These are phyloP conservation scores for Aspergillus sp. DNA, from an alignment of 2,329 filamentous ascomycete genomes.

Conservation along the genomic window DNA sequence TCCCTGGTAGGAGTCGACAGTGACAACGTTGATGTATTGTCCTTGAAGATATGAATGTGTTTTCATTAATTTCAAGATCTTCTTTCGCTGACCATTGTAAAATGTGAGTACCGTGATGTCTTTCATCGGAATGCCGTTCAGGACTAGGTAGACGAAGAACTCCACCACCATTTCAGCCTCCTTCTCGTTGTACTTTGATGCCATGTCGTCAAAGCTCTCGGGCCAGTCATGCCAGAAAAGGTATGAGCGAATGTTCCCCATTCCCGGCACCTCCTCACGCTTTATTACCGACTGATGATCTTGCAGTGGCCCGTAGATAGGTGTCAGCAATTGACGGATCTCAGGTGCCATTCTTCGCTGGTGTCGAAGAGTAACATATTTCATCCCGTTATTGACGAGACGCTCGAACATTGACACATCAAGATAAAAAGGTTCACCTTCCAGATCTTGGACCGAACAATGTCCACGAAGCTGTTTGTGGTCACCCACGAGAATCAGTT, in stretches of 20 bases:
- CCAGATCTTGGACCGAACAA: conserved; percentile 62
- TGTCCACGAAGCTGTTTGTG: conserved; percentile 74
- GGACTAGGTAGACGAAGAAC: conserved; percentile 70
- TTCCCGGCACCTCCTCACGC: conserved; percentile 58
- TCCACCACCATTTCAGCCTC: conserved; percentile 76
- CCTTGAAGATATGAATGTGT: conserved; percentile 46
- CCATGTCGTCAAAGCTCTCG: conserved; percentile 63
- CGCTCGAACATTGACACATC: conserved; percentile 79
- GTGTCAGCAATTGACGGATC: conserved; percentile 59
- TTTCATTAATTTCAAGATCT: conserved; percentile 53
- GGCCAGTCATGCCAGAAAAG: conserved; percentile 66
- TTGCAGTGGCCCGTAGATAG: conserved; percentile 60
- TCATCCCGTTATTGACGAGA: conserved; percentile 64
- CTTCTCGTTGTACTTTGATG: conserved; percentile 66
- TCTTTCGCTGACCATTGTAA: conserved; percentile 78
- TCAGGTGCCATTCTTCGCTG: conserved; percentile 75
- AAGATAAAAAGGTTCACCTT: conserved; percentile 62
- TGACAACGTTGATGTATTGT: conserved; percentile 63
- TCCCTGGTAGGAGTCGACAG: conserved; percentile 86
- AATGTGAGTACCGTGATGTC: conserved; percentile 82
- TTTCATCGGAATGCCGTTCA: conserved; percentile 60
- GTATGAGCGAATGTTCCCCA: conserved; percentile 60
- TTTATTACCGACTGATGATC: conserved; percentile 60
- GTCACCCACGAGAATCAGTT: conserved; percentile 72
- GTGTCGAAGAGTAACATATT: conserved; percentile 63